phyloP scores from a whole-genome alignment of 192 early-diverging fungal genomes.

The Gaertneriomyces sp. region DNA sequence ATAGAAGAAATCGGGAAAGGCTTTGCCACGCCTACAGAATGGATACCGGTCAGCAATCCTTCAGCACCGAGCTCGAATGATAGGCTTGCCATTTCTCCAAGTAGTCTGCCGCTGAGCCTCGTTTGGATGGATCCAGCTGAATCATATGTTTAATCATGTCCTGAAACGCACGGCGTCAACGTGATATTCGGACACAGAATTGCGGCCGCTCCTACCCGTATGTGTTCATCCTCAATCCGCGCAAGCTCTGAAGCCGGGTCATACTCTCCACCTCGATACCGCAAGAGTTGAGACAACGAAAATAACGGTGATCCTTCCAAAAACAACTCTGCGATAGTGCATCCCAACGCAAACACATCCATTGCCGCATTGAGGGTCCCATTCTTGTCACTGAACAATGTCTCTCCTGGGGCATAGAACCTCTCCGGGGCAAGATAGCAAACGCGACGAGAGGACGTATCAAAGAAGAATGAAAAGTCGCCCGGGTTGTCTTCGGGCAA shows the following conservation, averaged over 20 bases:
- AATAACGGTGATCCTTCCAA: constrained; percentile 91
- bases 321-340: constrained; percentile 86
- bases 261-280: constrained; percentile 80
- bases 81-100: constrained; percentile 62
- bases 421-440: constrained; percentile 97
- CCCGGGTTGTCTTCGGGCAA: constrained; percentile 94
- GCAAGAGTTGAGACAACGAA: constrained; percentile 84
- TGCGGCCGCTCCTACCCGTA: constrained; percentile 47
- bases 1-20: constrained; percentile 74
- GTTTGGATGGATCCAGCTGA: constrained; percentile 69
- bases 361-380: constrained; percentile 64
- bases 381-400: constrained; percentile 29
- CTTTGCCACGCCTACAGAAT: constrained; percentile 57
- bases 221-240: constrained; percentile 77
- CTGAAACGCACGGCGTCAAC: background rate
- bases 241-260: constrained; percentile 64
- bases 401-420: constrained; percentile 71
- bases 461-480: constrained; percentile 96
- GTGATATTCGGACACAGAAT: constrained; percentile 9
- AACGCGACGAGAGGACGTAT: constrained; percentile 78
- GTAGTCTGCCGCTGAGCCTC: constrained; percentile 73
- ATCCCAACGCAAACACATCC: constrained; percentile 92
- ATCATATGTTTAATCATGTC: constrained; percentile 83
- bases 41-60: constrained; percentile 10
- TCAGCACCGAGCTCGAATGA: constrained; percentile 12